These are phyloP conservation scores for Oxytropis ochrocephala DNA, from an alignment of 306 rosid species.

Conservation along the genomic window DNA sequence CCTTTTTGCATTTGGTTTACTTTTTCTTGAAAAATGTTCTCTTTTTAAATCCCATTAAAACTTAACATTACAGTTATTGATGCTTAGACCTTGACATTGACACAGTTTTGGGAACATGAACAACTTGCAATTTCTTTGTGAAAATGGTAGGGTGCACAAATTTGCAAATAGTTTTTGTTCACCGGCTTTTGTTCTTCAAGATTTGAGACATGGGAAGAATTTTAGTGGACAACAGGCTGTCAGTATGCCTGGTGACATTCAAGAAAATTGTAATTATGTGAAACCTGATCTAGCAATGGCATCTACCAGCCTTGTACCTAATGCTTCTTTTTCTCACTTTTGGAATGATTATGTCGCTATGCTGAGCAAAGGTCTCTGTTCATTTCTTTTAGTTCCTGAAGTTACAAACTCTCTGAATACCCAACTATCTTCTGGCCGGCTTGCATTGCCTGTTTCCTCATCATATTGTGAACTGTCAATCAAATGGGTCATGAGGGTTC, in stretches of 20 bases:
- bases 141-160: slow-evolving; percentile 91
- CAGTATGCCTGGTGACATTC: slow-evolving; percentile 31
- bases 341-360: slow-evolving; percentile 68
- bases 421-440: slow-evolving; percentile 52
- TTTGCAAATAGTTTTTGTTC: slow-evolving; percentile 95
- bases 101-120: slow-evolving; percentile 68
- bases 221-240: slow-evolving; percentile 32
- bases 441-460: slow-evolving; percentile 49
- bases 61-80: neutral
- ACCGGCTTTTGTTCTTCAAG: slow-evolving; percentile 86
- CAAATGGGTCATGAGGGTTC: slow-evolving; percentile 82
- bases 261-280: slow-evolving; percentile 29
- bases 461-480: slow-evolving; percentile 66
- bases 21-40: neutral
- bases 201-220: slow-evolving; percentile 46
- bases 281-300: slow-evolving; percentile 29
- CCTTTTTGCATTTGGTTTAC: slow-evolving; percentile 5
- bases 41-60: slow-evolving; percentile 16
- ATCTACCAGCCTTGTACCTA: slow-evolving; percentile 33
- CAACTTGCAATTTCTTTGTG: slow-evolving; percentile 87
- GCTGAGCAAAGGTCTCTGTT: slow-evolving; percentile 76
- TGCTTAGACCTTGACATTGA: slow-evolving; percentile 74
- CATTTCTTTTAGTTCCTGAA: slow-evolving; percentile 71
- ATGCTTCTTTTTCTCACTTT: slow-evolving; percentile 44
- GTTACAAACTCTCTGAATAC: slow-evolving; percentile 44